Percentiles rank a stretch among this genome's conserved stretches.
Conservation (phyloP, 257 asterid species). For the Nicotiana otophora region DNA sequence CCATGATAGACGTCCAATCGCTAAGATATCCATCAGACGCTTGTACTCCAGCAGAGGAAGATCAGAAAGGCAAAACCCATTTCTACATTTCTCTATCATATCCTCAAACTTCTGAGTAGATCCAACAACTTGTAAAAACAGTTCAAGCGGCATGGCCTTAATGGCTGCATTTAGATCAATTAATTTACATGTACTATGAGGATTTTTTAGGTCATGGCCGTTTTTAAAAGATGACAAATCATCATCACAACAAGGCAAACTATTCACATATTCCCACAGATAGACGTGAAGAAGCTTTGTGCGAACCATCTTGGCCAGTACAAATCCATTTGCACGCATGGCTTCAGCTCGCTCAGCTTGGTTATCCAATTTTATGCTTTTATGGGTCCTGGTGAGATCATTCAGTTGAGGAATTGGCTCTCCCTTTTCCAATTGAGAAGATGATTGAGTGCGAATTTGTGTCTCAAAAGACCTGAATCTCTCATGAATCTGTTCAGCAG, state of each 20-base stretch:
- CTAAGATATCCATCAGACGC: constrained; percentile 62
- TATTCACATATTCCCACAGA: constrained; percentile 64
- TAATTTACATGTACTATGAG: constrained; percentile 64
- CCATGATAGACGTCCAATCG: constrained; percentile 66
- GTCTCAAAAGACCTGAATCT: constrained; percentile 63
- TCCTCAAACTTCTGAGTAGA: constrained; percentile 63
- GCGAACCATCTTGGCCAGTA: constrained; percentile 76
- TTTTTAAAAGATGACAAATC: constrained; percentile 38
- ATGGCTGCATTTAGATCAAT: constrained; percentile 61
- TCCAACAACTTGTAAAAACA: constrained; percentile 83
- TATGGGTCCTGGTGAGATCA: constrained; percentile 63
- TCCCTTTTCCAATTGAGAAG: constrained; percentile 41
- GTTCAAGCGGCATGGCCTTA: constrained; percentile 75
- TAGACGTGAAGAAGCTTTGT: constrained; percentile 77
- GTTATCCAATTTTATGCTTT: constrained; percentile 27
- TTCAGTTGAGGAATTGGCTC: constrained; percentile 48
- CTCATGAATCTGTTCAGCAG: constrained; percentile 79
- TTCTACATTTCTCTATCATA: constrained; percentile 59
- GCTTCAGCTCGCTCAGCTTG: constrained; percentile 53
- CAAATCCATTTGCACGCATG: constrained; percentile 76
- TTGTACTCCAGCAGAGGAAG: constrained; percentile 62
- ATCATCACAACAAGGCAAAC: constrained; percentile 51
- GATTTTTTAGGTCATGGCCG: constrained; percentile 53
- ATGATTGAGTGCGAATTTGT: constrained; percentile 49
- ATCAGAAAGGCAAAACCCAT: constrained; percentile 62